Evolutionary conservation across 345 rosid species (phyloP), one percentile per base, ranked within the genome.

Genomic region (Camelina neglecta): DNA sequence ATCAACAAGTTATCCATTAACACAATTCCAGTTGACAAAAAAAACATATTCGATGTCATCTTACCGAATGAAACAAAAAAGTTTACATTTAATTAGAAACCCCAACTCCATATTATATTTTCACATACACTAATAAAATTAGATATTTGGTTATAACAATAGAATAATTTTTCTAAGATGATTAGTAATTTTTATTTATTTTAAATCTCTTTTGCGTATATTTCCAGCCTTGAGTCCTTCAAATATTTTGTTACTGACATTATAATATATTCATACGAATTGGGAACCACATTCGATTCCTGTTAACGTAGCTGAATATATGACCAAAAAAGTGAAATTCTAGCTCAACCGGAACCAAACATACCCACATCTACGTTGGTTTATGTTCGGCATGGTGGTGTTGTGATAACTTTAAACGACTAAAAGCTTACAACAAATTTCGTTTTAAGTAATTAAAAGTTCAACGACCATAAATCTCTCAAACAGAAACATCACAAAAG

Each of bases 331-430:
- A 24, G 31, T 38, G 4, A 38, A 60, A 36, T 11, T 42, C 12
- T 42, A 63, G 35, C 20, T 65, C 41, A 74, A 47, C 56, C 50
- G 35, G 18, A 58, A 74, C 39, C 35, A 35, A 49, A 11, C 39
- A 5, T 39, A 29, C 16, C 33, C 1, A 35, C 69, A 39, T 65
- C 39, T 42, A 70, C 54, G 11, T 53, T 29, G 4, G 4, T 29
- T 29, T 29, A 29, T 29, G 31, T 29, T 29, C 31, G 31, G 31
- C 31, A 29, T 29, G 31, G 31, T 29, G 31, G 4, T 29, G 31
- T 29, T 29, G 31, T 29, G 31, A 4, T 29, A 4, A 4, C 31
- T 29, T 29, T 29, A 29, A 29, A 29, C 31, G 5, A 29, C 31
- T 29, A 29, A 29, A 29, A 29, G 31, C 31, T 29, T 29, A 29